Conservation (phyloP, 345 rosid genomes). For the Fremontodendron californicum region DNA sequence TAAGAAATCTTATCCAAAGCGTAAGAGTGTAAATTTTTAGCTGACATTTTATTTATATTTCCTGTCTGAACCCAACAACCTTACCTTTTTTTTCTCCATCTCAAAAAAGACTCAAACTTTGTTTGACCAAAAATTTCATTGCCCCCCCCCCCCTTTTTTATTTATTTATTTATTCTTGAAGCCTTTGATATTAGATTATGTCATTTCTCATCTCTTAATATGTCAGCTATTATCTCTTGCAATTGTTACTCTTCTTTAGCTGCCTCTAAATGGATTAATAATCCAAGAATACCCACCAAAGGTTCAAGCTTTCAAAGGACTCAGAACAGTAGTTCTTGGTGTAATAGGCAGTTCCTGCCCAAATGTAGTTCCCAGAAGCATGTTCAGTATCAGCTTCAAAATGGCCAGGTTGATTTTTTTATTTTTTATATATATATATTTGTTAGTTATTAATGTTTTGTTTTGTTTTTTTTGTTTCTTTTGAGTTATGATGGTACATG, state of each 20-base stretch:
- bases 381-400: slow-evolving; percentile 19
- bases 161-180: background rate
- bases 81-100: slow-evolving; percentile 18
- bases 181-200: background rate
- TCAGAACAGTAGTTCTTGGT: slow-evolving; percentile 24
- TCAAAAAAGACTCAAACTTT: background rate
- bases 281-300: slow-evolving; percentile 28
- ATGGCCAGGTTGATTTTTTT: slow-evolving; percentile 37
- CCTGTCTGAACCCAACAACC: slow-evolving; percentile 3
- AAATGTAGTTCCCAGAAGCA: slow-evolving; percentile 34
- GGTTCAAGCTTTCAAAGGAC: slow-evolving; percentile 16
- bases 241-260: slow-evolving; percentile 36
- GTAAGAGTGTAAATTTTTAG: slow-evolving; percentile 26
- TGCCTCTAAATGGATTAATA: slow-evolving; percentile 26
- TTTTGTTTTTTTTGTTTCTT: slow-evolving; percentile 1
- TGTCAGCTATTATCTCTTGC: slow-evolving; percentile 51
- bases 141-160: too few relatives aligned
- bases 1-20: slow-evolving; percentile 38
- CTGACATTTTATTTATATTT: background rate
- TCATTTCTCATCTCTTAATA: slow-evolving; percentile 11
- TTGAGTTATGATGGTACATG: slow-evolving; percentile 10
- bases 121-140: background rate
- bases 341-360: slow-evolving; percentile 23
- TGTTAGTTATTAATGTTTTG: background rate
- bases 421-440: background rate